These are phyloP conservation scores for Hippophae rhamnoides DNA, from an alignment of 306 rosid species.

Conservation along the genomic window DNA sequence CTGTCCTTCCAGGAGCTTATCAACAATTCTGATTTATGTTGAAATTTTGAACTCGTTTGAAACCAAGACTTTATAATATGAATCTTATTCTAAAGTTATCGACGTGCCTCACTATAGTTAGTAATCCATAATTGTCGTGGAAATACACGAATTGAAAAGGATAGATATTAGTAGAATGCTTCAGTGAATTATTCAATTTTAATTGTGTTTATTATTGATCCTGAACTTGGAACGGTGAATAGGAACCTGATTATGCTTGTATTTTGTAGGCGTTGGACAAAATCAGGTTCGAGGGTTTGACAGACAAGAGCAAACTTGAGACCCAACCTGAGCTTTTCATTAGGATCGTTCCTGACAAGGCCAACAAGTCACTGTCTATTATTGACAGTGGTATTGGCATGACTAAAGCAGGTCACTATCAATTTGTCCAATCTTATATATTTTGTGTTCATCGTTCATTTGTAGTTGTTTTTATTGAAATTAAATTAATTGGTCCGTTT, in stretches of 20 bases:
- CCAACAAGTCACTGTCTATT: conserved; percentile 24
- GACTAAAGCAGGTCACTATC: conserved; percentile 26
- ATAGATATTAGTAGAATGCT: no score
- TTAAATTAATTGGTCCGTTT: not conserved
- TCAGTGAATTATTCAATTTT: no score
- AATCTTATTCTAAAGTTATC: not conserved
- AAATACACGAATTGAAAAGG: no score
- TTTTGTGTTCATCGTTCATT: not conserved
- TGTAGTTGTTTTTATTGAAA: not conserved
- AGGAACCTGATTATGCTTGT: not conserved
- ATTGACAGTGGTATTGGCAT: conserved; percentile 27
- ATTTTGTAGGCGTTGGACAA: conserved; percentile 24
- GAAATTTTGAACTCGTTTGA: not conserved
- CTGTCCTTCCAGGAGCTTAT: not conserved
- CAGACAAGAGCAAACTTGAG: conserved; percentile 25
- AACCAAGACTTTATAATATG: not conserved
- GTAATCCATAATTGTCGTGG: no score
- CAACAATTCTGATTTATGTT: no score
- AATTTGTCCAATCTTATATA: not conserved
- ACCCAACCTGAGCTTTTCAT: conserved; percentile 21
- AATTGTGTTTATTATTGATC: no score
- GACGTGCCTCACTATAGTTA: no score
- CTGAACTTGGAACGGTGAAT: no score
- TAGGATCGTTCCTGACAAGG: conserved; percentile 21
- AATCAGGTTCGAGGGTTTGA: conserved; percentile 28